Base-by-base conservation (phyloP, 257 asterid species). In the Solanum gandarillasii region DNA sequence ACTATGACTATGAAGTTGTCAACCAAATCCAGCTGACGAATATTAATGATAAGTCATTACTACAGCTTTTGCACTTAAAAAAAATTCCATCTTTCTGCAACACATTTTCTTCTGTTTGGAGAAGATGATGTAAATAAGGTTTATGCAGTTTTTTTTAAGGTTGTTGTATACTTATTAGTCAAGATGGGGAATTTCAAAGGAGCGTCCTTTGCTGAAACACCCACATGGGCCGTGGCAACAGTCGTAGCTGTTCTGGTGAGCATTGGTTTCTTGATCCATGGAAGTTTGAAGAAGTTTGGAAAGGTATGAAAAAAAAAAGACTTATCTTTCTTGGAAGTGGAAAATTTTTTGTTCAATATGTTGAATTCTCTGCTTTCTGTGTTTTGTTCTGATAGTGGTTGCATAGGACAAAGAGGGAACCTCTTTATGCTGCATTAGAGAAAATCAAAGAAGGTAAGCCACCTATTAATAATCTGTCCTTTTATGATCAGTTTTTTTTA, bases 391-490 rank as follows among this genome's bases (percentile, higher is more conserved):
- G 91, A 62, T 84, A 97, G 99, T 97, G 98, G 98, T 86, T 97
- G 93, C 95, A 93, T 83, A 90, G 88, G 92, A 95, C 97, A 75
- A 95, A 92, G 87, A 92, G 98, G 94, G 93, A 95, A 88, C 97
- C 95, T 83, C 97, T 97, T 86, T 90, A 93, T 88, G 93, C 97
- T 35, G 97, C 98, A 23, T 87, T 97, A 89, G 94, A 95, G 88
- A 97, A 95, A 92, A 95, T 97, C 90, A 95, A 93, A 91, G 98
- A 97, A 90, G 99, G 99, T 95, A 90, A 88, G 87, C 46, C 13
- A 39, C 68, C 79, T 36, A 82, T 35, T 25, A 32, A 16, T 72
- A 4, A 20, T 67, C 23, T 25, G 31, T n/a, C 10, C 85, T 29
- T 29, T 48, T 16, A 0, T 81, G 70, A 48, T 82, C 41, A 48